phyloP scores from a whole-genome alignment of 768 basidiomycete genomes.

The Russula lepida region DNA sequence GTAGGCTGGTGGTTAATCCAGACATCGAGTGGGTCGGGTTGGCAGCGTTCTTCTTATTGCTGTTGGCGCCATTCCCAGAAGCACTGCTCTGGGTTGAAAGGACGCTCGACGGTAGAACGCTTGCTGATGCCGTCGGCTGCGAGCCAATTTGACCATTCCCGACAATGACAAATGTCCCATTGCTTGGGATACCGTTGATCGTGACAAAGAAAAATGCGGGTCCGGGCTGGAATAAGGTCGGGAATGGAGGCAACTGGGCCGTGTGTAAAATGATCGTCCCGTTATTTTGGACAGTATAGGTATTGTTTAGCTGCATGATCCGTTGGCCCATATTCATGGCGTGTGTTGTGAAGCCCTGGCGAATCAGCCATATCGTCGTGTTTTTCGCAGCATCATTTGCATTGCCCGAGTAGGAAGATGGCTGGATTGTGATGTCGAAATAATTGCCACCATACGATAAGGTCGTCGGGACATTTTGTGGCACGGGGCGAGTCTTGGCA shows the following conservation, averaged over 20 bases:
- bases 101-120: constrained; percentile 42
- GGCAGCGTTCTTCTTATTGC: not conserved
- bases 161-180: constrained; percentile 51
- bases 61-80: not conserved
- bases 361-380: constrained; percentile 66
- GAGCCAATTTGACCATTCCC: constrained; percentile 69
- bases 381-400: constrained; percentile 64
- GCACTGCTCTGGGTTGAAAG: constrained; percentile 18
- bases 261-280: constrained; percentile 74
- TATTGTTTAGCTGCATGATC: constrained; percentile 71
- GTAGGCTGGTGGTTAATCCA: not conserved
- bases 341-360: constrained; percentile 81
- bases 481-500: constrained; percentile 56
- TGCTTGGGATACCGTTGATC: constrained; percentile 45
- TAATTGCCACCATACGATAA: constrained; percentile 31
- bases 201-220: constrained; percentile 78
- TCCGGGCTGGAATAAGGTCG: constrained; percentile 82
- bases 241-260: constrained; percentile 71
- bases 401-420: constrained; percentile 54
- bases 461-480: constrained; percentile 51
- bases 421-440: constrained; percentile 67
- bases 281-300: constrained; percentile 70
- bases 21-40: not conserved
- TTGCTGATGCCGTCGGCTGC: constrained; percentile 46
- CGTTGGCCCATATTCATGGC: constrained; percentile 87